Percentiles rank a stretch among this genome's conserved stretches.
Conservation (phyloP, 1,139 yeast species). For the Protomyces macrosporus region DNA sequence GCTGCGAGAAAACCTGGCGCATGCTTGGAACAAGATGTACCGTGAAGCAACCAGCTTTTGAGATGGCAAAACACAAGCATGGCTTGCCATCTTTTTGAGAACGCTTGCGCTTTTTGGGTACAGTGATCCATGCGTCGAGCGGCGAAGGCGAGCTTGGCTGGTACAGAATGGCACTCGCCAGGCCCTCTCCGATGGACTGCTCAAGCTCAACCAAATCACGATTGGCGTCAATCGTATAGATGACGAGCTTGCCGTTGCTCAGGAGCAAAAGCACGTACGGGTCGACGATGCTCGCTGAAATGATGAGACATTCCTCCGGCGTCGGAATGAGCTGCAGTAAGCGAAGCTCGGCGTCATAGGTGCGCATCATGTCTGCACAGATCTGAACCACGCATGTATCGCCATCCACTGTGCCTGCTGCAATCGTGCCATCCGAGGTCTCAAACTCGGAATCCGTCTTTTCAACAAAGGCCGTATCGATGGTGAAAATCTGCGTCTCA, state of each 20-base stretch:
- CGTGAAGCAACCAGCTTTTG: conserved; percentile 13
- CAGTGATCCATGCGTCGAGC: background rate
- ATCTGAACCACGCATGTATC: conserved; percentile 68
- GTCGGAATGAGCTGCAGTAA: conserved; percentile 37
- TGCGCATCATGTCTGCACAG: conserved; percentile 57
- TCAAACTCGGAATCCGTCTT: conserved; percentile 60
- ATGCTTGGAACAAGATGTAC: conserved; percentile 27
- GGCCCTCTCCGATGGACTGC: background rate
- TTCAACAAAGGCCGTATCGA: conserved; percentile 61
- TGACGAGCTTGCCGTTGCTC: conserved; percentile 30
- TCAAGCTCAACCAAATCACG: conserved; percentile 29
- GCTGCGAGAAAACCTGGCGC: conserved; percentile 6
- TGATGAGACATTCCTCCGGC: conserved; percentile 35
- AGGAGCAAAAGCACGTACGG: conserved; percentile 34
- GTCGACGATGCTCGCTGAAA: conserved; percentile 48
- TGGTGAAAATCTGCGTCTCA: conserved; percentile 69
- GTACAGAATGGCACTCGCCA: conserved; percentile 5
- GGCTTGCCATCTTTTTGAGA: background rate
- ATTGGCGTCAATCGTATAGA: conserved; percentile 30
- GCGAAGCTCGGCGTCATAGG: conserved; percentile 63
- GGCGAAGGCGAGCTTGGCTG: background rate
- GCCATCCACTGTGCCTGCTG: conserved; percentile 57
- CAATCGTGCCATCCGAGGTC: conserved; percentile 59
- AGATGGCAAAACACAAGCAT: conserved; percentile 10
- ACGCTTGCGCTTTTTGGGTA: background rate